Evolutionary conservation across 2,329 filamentous ascomycete species (phyloP).

Genomic region (Penicillium sp.): DNA sequence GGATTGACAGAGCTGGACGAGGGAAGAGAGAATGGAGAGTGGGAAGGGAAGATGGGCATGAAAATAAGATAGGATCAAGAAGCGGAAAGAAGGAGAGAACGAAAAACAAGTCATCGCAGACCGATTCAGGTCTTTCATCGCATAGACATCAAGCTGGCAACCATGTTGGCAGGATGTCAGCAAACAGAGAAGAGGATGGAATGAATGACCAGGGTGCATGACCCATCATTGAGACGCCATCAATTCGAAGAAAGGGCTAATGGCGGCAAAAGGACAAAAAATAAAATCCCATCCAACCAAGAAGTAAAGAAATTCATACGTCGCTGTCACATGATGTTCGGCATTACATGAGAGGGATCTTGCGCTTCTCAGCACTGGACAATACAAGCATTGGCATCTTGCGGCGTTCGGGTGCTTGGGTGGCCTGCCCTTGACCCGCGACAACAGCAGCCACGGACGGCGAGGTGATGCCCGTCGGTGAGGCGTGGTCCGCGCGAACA

Average conservation of each 20-base stretch:
- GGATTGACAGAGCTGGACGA: neutral
- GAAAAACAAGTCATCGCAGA: slow-evolving; percentile 22
- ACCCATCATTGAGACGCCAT: too few species aligned
- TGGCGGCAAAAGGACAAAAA: slow-evolving; percentile 3
- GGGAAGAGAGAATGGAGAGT: neutral
- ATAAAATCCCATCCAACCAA: slow-evolving; percentile 7
- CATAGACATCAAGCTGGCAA: slow-evolving; percentile 8
- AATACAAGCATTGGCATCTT: slow-evolving; percentile 84
- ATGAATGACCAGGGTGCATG: slow-evolving; percentile 8
- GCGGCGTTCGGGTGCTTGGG: slow-evolving; percentile 61
- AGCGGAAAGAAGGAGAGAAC: too few species aligned
- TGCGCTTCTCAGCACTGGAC: slow-evolving; percentile 86
- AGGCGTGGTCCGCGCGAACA: slow-evolving; percentile 42
- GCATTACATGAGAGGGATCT: slow-evolving; percentile 62
- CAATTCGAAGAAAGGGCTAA: slow-evolving; percentile 1
- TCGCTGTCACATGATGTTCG: slow-evolving; percentile 38
- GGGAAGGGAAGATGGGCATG: slow-evolving; percentile 5
- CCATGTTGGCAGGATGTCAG: neutral
- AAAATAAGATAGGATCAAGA: slow-evolving; percentile 2
- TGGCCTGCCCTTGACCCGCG: slow-evolving; percentile 55
- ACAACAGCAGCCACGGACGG: slow-evolving; percentile 43
- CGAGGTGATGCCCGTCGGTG: slow-evolving; percentile 28
- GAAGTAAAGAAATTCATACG: slow-evolving; percentile 28
- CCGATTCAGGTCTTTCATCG: slow-evolving; percentile 24
- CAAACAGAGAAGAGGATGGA: slow-evolving; percentile 16